Base-by-base conservation (phyloP, 345 rosid species). In the Eucalyptus cloeziana region DNA sequence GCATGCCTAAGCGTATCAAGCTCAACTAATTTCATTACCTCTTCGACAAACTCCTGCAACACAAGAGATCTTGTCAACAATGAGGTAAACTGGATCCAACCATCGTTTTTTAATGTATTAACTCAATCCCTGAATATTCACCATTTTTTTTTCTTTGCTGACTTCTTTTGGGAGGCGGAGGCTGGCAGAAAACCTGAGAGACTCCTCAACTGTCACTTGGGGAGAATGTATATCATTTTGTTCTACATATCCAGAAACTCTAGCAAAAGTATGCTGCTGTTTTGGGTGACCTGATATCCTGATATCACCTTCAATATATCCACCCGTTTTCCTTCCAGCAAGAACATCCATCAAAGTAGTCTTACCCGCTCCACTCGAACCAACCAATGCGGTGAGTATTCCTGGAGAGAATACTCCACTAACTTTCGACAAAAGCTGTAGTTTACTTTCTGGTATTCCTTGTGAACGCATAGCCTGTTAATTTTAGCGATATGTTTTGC, bases 151-250 rank as follows among this genome's bases (percentile, higher is more conserved):
- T 44, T 93, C 95, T 94, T 95, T 93, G 92, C 90, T 94, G 30
- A 96, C 94, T 89, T 96, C 99, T 88, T 93, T 96, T 22, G 96
- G 97, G 90, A 97, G 97, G 86, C 99, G 97, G 87, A 96, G 96
- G 87, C 92, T 91, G 76, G 99, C 93, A 27, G 99, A 97, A 92
- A 97, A 96, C 97, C 95, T 92, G 15, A 97, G 96, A 87, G 99
- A 96, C 92, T 97, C 99, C 93, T 95, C 96, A 60, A 96, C 97
- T 24, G 99, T 97, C 80, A 97, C 96, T 91, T 97, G 99, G 87
- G 99, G 99, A 93, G 99, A 97, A 93, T 97, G 98, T 90, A 97
- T 97, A 90, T 97, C 99, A 88, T 95, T 95, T 92, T 97, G 99
- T 94, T 97, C 99, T 89, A 97, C 99, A 90, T 97, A 96, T 89